Percentiles rank a stretch among this genome's conserved stretches.
Conservation (phyloP, 164 flowering plant genomes). For the Aristolochia californica region DNA sequence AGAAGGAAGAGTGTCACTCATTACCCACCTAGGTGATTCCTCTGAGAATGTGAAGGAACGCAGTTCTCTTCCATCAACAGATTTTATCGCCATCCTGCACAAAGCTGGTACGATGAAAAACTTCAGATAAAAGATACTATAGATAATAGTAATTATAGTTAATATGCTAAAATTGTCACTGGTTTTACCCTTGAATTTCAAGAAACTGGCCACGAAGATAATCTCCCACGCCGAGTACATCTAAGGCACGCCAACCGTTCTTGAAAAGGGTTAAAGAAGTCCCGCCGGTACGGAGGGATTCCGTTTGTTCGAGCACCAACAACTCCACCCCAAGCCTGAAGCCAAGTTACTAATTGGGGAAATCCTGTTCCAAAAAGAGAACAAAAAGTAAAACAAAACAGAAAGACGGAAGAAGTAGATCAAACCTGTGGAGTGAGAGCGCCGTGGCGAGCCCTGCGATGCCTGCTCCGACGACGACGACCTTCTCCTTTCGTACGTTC, state of each 20-base stretch:
- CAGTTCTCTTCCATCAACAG: conserved; percentile 68
- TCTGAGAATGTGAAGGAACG: conserved; percentile 83
- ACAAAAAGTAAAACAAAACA: not conserved
- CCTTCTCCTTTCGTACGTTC: conserved; percentile 32
- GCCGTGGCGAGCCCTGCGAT: conserved; percentile 89
- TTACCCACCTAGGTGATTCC: conserved; percentile 52
- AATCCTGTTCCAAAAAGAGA: not conserved
- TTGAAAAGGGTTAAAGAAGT: conserved; percentile 83
- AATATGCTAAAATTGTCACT: not conserved
- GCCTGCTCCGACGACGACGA: conserved; percentile 78
- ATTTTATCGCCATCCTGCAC: conserved; percentile 76
- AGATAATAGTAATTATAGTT: too few species aligned
- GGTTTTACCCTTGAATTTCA: conserved; percentile 70
- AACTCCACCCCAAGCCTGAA: conserved; percentile 68
- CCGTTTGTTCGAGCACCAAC: conserved; percentile 77
- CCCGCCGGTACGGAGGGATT: conserved; percentile 70
- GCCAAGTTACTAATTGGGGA: not conserved
- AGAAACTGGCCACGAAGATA: conserved; percentile 63
- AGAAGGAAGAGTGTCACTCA: not conserved
- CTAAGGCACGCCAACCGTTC: conserved; percentile 92
- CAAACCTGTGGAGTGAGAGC: conserved; percentile 62
- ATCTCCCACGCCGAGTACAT: conserved; percentile 67
- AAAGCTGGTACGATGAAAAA: conserved; percentile 43
- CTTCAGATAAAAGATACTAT: conserved; percentile 13
- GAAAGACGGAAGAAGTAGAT: not conserved